Percentiles rank a stretch among this genome's conserved stretches.
These are phyloP conservation scores for Teratosphaeria nubilosa DNA, from an alignment of 2,329 filamentous ascomycete species.

Conservation along the genomic window DNA sequence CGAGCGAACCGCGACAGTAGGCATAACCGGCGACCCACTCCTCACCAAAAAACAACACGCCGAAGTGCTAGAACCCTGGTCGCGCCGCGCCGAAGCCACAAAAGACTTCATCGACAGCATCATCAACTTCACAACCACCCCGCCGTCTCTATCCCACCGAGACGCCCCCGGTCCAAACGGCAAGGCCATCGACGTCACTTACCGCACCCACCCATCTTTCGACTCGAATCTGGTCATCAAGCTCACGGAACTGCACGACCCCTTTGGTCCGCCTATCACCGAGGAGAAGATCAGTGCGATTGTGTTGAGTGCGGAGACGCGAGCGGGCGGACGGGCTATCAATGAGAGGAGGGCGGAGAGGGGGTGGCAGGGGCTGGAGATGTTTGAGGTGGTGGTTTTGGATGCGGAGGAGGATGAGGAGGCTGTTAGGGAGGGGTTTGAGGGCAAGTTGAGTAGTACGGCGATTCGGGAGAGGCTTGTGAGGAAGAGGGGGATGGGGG, in stretches of 20 bases:
- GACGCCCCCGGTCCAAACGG: conserved; percentile 39
- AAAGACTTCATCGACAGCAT: conserved; percentile 59
- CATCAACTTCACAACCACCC: conserved; percentile 42
- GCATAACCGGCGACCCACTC: conserved; percentile 79
- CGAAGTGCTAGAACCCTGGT: conserved; percentile 72
- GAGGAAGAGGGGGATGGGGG: conserved; percentile 1
- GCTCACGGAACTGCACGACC: conserved; percentile 76
- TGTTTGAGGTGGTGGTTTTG: conserved; percentile 85
- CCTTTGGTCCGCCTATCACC: conserved; percentile 83
- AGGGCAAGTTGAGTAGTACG: conserved; percentile 83
- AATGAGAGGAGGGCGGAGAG: conserved; percentile 71
- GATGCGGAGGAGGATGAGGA: conserved; percentile 43
- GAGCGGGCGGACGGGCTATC: conserved; percentile 70
- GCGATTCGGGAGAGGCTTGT: conserved; percentile 47
- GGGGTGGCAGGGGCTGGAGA: conserved; percentile 64
- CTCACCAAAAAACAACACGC: conserved; percentile 83
- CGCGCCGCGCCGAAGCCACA: conserved; percentile 57
- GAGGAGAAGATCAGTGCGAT: conserved; percentile 68
- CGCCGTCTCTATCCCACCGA: conserved; percentile 29
- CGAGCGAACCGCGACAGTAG: conserved; percentile 58
- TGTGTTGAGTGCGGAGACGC: conserved; percentile 80
- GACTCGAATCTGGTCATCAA: conserved; percentile 52
- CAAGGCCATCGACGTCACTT: conserved; percentile 45
- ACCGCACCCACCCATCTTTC: conserved; percentile 35
- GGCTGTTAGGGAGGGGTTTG: conserved; percentile 53